Conservation (phyloP, 257 asterid genomes). For the Eucommia ulmoides region DNA sequence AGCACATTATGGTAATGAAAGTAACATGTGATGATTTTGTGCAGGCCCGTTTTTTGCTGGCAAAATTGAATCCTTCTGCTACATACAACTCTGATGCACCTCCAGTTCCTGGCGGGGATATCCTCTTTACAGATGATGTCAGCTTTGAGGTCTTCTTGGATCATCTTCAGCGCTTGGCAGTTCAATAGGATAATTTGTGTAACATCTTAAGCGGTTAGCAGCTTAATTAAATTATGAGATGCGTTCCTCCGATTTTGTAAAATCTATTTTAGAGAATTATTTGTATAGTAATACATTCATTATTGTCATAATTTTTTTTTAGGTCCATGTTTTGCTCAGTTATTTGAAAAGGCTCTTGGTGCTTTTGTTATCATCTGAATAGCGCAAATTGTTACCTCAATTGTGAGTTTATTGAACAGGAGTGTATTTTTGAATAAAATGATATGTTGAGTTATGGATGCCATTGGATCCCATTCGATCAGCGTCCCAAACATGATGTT, state of each 20-base stretch:
- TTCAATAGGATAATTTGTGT: conserved; percentile 41
- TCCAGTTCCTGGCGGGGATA: conserved; percentile 68
- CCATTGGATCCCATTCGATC: too few species aligned
- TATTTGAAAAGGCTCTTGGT: conserved; percentile 11
- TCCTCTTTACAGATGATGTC: conserved; percentile 92
- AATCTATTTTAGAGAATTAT: conserved; percentile 18
- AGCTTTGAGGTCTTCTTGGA: conserved; percentile 94
- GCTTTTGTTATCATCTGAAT: conserved; percentile 7
- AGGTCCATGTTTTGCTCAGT: not conserved
- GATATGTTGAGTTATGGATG: too few species aligned
- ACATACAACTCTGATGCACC: conserved; percentile 70
- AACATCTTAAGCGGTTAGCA: conserved; percentile 31
- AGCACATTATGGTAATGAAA: not conserved
- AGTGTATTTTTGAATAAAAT: too few species aligned
- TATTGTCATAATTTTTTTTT: conserved; percentile 1
- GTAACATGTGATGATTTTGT: conserved; percentile 6
- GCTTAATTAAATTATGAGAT: conserved; percentile 18
- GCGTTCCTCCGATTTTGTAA: conserved; percentile 24
- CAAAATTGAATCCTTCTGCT: conserved; percentile 95
- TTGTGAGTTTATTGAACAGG: too few species aligned
- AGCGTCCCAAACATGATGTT: too few species aligned
- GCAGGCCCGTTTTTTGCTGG: conserved; percentile 97
- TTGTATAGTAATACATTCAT: conserved; percentile 30
- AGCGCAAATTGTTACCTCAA: too few species aligned
- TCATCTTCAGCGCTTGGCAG: conserved; percentile 94